These are phyloP conservation scores for Hypoxylon lienhwacheense DNA, from an alignment of 495 filamentous ascomycete species.

Conservation along the genomic window DNA sequence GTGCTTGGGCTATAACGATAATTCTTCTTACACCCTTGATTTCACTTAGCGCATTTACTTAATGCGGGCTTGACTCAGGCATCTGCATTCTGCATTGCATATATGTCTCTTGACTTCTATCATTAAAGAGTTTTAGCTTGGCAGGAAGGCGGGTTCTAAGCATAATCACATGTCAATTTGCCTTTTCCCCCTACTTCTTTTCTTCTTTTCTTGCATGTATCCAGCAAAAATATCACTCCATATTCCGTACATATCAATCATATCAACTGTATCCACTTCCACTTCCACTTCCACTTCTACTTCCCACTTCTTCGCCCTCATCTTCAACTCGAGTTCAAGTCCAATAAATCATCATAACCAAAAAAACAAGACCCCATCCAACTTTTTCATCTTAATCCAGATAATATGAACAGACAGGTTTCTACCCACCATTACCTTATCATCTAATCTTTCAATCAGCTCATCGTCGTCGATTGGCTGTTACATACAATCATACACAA, in stretches of 20 bases:
- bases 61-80: conserved; percentile 19
- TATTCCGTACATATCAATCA: conserved; percentile 1
- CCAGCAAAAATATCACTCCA: conserved; percentile 3
- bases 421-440: background rate
- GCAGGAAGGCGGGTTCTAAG: conserved; percentile 28
- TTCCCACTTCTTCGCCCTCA: too few relatives aligned
- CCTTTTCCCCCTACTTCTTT: background rate
- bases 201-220: background rate
- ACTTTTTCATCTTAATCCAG: too few relatives aligned
- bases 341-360: too few relatives aligned
- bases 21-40: conserved; percentile 2
- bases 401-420: too few relatives aligned
- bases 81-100: conserved; percentile 16
- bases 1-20: too few relatives aligned
- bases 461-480: conserved; percentile 9
- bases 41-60: conserved; percentile 1
- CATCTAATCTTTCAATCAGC: conserved; percentile 6
- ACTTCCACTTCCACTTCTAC: too few relatives aligned
- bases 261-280: too few relatives aligned
- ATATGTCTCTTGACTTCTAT: conserved; percentile 21
- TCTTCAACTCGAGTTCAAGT: too few relatives aligned
- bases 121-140: conserved; percentile 23
- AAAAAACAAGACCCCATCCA: too few relatives aligned
- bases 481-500: background rate
- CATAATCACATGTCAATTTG: conserved; percentile 32